Conservation (phyloP, 2,329 filamentous ascomycete species). For the Parasarocladium wereldwijsianum region DNA sequence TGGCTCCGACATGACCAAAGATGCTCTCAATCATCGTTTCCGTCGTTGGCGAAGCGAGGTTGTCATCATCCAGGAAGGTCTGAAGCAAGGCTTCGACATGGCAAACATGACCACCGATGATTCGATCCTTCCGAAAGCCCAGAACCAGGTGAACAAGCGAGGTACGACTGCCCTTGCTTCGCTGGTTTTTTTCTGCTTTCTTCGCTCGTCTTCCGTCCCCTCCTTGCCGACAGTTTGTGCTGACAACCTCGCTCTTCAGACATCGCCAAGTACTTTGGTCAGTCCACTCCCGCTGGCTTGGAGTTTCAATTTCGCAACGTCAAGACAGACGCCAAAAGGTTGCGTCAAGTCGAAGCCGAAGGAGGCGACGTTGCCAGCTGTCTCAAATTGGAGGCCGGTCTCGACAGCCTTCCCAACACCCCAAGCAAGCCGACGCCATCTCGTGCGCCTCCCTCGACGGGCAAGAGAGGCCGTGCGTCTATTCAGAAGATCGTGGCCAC, state of each 20-base stretch:
- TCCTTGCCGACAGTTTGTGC: constrained; percentile 6
- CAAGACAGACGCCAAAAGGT: constrained; percentile 35
- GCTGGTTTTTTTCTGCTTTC: constrained; percentile 1
- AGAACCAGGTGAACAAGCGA: constrained; percentile 22
- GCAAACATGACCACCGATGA: no score
- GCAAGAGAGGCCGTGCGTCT: constrained; percentile 5
- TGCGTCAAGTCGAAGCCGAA: constrained; percentile 26
- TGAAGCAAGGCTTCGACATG: constrained; percentile 23
- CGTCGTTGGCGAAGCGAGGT: constrained; percentile 29
- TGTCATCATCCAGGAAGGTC: constrained; percentile 20
- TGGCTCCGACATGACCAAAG: constrained; percentile 32
- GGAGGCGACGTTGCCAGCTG: constrained; percentile 30
- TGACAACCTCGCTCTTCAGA: constrained; percentile 23
- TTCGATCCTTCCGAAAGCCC: constrained; percentile 20
- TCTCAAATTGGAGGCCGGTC: constrained; percentile 14
- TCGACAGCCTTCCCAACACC: constrained; percentile 12
- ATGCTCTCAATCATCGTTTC: constrained; percentile 36
- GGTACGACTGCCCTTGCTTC: constrained; percentile 18
- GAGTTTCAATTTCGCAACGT: constrained; percentile 44
- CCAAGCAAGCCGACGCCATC: constrained; percentile 7
- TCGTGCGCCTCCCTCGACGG: constrained; percentile 6
- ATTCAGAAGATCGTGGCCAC: constrained; percentile 6
- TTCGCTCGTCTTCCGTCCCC: background rate
- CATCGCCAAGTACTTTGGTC: constrained; percentile 44
- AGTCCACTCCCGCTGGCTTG: constrained; percentile 41